phyloP scores from a whole-genome alignment of 2,329 filamentous ascomycete species.

The Erysiphe pulchra region DNA sequence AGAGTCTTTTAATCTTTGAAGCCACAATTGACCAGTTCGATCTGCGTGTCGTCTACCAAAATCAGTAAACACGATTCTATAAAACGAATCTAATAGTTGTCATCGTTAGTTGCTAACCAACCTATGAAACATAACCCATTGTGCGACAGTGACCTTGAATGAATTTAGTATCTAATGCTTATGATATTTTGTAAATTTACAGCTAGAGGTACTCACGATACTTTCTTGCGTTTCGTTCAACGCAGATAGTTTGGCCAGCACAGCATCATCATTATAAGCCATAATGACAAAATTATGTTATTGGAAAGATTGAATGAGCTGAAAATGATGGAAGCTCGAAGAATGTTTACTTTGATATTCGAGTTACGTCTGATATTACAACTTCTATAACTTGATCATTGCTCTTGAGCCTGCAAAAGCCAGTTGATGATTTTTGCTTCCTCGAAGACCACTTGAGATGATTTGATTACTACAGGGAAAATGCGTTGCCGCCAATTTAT shows the following conservation, averaged over 20 bases:
- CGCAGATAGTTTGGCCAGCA: slow-evolving; percentile 79
- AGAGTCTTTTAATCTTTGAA: slow-evolving; percentile 70
- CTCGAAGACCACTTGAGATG: too few relatives aligned
- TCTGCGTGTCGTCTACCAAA: slow-evolving; percentile 59
- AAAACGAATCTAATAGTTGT: neutral
- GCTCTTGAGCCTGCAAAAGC: too few relatives aligned
- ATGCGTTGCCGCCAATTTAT: too few relatives aligned
- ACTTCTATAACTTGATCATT: too few relatives aligned
- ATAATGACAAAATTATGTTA: slow-evolving; percentile 22
- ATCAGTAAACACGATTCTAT: slow-evolving; percentile 10
- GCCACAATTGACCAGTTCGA: slow-evolving; percentile 74
- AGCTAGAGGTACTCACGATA: slow-evolving; percentile 25
- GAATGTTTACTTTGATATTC: too few relatives aligned
- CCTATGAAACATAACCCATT: slow-evolving; percentile 99
- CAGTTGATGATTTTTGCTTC: too few relatives aligned
- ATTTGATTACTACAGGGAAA: too few relatives aligned
- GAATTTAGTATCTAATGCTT: neutral
- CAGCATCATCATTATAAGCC: slow-evolving; percentile 89
- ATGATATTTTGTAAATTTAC: too few relatives aligned
- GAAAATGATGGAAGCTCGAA: too few relatives aligned
- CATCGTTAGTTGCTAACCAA: slow-evolving; percentile 17
- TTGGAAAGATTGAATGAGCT: neutral
- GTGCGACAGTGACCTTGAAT: slow-evolving; percentile 49
- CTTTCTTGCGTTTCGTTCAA: slow-evolving; percentile 95
- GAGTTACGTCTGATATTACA: too few relatives aligned